Evolutionary conservation across 352 stramenopile species (phyloP).

Genomic region (Phytophthora meadii): DNA sequence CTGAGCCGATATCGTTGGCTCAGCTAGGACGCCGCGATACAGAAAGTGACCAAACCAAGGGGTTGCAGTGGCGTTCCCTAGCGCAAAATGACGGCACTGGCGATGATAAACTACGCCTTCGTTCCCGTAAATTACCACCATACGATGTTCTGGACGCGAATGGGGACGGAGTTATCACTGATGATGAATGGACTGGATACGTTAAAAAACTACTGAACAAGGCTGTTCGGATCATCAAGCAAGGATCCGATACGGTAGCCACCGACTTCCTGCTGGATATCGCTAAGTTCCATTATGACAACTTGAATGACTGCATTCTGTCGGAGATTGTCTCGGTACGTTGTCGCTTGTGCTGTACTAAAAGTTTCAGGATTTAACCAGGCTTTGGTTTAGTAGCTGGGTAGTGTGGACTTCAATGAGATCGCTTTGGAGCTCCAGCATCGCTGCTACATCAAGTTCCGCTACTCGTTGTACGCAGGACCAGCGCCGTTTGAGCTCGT

Average conservation of each 20-base stretch:
- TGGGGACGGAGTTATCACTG: slow-evolving; percentile 20
- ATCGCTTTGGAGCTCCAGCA: slow-evolving; percentile 29
- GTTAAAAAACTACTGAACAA: slow-evolving; percentile 28
- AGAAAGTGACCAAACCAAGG: not conserved
- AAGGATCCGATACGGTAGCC: slow-evolving; percentile 21
- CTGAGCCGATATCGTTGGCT: slow-evolving; percentile 13
- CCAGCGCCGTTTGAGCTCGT: slow-evolving; percentile 53
- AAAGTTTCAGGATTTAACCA: not conserved
- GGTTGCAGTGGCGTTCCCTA: slow-evolving; percentile 25
- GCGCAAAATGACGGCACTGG: slow-evolving; percentile 1
- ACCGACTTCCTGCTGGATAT: slow-evolving; percentile 29
- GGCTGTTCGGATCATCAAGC: slow-evolving; percentile 18
- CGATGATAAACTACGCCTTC: slow-evolving; percentile 7
- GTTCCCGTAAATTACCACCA: slow-evolving; percentile 24
- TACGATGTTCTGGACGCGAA: slow-evolving; percentile 33
- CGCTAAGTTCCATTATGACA: slow-evolving; percentile 47
- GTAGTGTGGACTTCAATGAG: slow-evolving; percentile 26
- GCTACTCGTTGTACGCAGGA: slow-evolving; percentile 52
- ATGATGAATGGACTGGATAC: slow-evolving; percentile 35
- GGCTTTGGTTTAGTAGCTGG: not conserved
- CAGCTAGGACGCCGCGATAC: slow-evolving; percentile 17
- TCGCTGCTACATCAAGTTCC: slow-evolving; percentile 59
- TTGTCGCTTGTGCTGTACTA: too few species aligned
- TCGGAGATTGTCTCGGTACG: slow-evolving; percentile 25
- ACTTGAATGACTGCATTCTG: slow-evolving; percentile 35